Evolutionary conservation across 2,329 filamentous ascomycete genomes (phyloP).

Genomic region (Epicoccum nigrum): DNA sequence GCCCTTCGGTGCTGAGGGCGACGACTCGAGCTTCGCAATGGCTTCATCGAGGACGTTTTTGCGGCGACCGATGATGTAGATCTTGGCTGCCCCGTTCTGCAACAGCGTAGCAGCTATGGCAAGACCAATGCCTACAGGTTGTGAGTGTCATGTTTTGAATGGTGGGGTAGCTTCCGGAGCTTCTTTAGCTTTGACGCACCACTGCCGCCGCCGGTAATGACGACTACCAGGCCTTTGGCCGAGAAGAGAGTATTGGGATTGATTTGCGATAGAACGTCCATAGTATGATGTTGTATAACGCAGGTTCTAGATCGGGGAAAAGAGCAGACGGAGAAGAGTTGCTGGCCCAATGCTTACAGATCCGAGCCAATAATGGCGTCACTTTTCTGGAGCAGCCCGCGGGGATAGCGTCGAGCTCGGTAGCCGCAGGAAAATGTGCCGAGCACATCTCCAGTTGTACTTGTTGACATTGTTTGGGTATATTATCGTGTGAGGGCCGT

Average conservation of each 20-base stretch:
- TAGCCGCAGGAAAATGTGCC: not conserved
- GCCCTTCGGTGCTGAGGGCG: constrained; percentile 34
- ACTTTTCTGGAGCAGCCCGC: constrained; percentile 2
- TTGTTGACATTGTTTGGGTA: constrained; percentile 14
- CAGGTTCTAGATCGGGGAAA: too few species aligned
- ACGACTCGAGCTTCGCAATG: constrained; percentile 41
- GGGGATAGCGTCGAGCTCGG: not conserved
- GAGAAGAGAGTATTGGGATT: constrained; percentile 48
- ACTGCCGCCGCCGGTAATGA: constrained; percentile 51
- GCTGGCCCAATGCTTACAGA: constrained; percentile 17
- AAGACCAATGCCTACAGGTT: constrained; percentile 45
- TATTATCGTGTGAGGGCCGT: constrained; percentile 2
- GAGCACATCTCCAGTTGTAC: not conserved
- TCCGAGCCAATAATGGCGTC: constrained; percentile 13
- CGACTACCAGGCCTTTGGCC: constrained; percentile 48
- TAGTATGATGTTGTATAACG: constrained; percentile 19
- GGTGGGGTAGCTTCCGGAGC: constrained; percentile 36
- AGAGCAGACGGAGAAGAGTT: constrained; percentile 1
- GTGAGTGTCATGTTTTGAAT: constrained; percentile 17
- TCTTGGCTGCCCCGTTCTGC: constrained; percentile 49
- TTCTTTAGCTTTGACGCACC: constrained; percentile 35
- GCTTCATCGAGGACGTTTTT: constrained; percentile 50
- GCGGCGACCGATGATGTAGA: constrained; percentile 55
- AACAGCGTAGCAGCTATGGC: constrained; percentile 51
- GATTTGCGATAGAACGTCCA: constrained; percentile 45